These are phyloP conservation scores for Funneliformis caledonium DNA, from an alignment of 371 early-diverging fungal genomes.

Conservation along the genomic window DNA sequence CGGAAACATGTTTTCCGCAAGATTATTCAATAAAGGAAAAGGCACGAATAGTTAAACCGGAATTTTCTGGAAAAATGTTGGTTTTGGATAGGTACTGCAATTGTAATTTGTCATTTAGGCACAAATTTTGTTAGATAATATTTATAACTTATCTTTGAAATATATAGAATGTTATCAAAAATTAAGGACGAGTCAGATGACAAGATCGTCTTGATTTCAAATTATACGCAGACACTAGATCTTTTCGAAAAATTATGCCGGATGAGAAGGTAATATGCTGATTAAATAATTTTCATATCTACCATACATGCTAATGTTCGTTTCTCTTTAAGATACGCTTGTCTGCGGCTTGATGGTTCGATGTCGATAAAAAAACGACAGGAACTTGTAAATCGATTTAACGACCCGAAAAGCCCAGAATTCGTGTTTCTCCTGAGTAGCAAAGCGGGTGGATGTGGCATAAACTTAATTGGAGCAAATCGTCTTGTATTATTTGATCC, in stretches of 20 bases:
- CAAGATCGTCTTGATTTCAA: constrained; percentile 96
- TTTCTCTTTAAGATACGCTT: constrained; percentile 62
- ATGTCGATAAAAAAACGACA: constrained; percentile 90
- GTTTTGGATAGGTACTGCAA: constrained; percentile 71
- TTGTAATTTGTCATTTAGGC: background rate
- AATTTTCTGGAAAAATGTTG: constrained; percentile 89
- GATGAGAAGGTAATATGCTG: constrained; percentile 61
- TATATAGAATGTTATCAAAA: constrained; percentile 59
- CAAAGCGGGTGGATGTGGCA: constrained; percentile 98
- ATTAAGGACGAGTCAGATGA: constrained; percentile 80
- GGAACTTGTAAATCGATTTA: constrained; percentile 93
- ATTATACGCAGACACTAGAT: constrained; percentile 97
- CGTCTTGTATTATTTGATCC: constrained; percentile 94
- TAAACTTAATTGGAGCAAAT: constrained; percentile 97
- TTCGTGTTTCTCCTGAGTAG: constrained; percentile 95
- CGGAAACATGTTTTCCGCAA: constrained; percentile 48
- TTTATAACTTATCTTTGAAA: background rate
- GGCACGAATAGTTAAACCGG: constrained; percentile 60
- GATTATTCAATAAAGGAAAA: constrained; percentile 42
- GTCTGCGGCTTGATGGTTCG: constrained; percentile 90
- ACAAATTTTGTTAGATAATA: background rate
- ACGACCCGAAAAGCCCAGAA: constrained; percentile 82
- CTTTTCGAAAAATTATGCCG: constrained; percentile 88
- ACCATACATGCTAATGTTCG: background rate
- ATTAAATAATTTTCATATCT: background rate